These are phyloP conservation scores for Beauveria asiatica DNA, from an alignment of 2,329 filamentous ascomycete genomes.

Conservation along the genomic window DNA sequence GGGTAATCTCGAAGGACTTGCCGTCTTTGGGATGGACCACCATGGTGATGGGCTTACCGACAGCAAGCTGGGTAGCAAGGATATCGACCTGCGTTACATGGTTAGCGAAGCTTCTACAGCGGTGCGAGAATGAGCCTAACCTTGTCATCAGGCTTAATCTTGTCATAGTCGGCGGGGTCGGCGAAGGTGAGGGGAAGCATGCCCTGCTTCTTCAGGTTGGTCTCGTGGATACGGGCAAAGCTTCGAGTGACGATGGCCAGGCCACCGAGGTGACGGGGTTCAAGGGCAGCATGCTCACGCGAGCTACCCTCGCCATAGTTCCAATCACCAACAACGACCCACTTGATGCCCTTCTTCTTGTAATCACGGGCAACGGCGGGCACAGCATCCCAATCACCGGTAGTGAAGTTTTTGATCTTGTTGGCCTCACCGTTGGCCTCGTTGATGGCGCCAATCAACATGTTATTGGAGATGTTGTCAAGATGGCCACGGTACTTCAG, in stretches of 20 bases:
- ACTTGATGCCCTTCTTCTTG: slow-evolving; percentile 92
- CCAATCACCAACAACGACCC: slow-evolving; percentile 98
- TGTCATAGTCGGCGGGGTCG: slow-evolving; percentile 95
- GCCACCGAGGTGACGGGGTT: slow-evolving; percentile 94
- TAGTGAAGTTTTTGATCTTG: slow-evolving; percentile 89
- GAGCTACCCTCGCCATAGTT: slow-evolving; percentile 98
- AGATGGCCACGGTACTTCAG: slow-evolving; percentile 98
- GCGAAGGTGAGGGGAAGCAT: slow-evolving; percentile 97
- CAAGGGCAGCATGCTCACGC: slow-evolving; percentile 95
- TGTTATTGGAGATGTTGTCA: slow-evolving; percentile 99
- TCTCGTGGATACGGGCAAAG: slow-evolving; percentile 99
- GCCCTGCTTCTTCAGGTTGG: slow-evolving; percentile 99
- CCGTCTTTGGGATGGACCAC: slow-evolving; percentile 87
- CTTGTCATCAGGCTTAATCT: slow-evolving; percentile 86
- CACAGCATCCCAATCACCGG: slow-evolving; percentile 75
- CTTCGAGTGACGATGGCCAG: slow-evolving; percentile 92
- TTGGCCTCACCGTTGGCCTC: slow-evolving; percentile 94
- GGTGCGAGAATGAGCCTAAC: slow-evolving; percentile 28
- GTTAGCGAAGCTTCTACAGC: slow-evolving; percentile 14
- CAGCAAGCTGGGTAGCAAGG: slow-evolving; percentile 76
- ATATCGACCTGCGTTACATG: slow-evolving; percentile 58
- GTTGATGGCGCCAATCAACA: slow-evolving; percentile 97
- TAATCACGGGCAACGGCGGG: slow-evolving; percentile 94
- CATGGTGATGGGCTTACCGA: slow-evolving; percentile 89
- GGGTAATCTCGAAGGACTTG: slow-evolving; percentile 68